Evolutionary conservation across 2,329 filamentous ascomycete genomes (phyloP).

Genomic region (Sclerotiophoma versabilis): DNA sequence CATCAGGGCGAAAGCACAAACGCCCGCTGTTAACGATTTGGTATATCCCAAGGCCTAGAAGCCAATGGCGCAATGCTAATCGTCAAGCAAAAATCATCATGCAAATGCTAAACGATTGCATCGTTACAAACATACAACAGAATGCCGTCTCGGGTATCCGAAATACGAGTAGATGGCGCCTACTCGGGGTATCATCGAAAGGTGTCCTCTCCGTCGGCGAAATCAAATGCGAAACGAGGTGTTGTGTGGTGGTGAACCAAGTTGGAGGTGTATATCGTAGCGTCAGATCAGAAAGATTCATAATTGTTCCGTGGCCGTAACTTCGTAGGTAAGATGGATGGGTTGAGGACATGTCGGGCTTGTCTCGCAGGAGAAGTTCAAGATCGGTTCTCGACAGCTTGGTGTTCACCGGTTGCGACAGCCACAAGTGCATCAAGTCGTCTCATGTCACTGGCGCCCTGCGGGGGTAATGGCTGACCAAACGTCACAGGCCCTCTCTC

Average conservation of each 20-base stretch:
- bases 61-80: constrained; percentile 18
- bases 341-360: not conserved
- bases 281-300: constrained; percentile 29
- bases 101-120: constrained; percentile 21
- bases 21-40: constrained; percentile 37
- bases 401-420: constrained; percentile 66
- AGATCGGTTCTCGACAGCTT: constrained; percentile 42
- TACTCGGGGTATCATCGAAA: constrained; percentile 45
- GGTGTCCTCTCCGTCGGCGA: constrained; percentile 33
- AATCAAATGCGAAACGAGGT: constrained; percentile 21
- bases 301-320: constrained; percentile 30
- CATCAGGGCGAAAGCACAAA: constrained; percentile 10
- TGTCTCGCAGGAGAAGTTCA: not conserved
- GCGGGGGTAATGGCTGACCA: constrained; percentile 45
- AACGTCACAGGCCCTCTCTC: constrained; percentile 39
- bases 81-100: constrained; percentile 18
- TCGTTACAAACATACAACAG: constrained; percentile 17
- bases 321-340: constrained; percentile 24
- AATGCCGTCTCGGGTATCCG: constrained; percentile 22
- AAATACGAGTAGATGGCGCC: constrained; percentile 29
- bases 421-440: constrained; percentile 70
- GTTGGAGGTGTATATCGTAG: constrained; percentile 23
- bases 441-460: constrained; percentile 58
- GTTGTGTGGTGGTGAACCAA: constrained; percentile 24
- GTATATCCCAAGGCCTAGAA: constrained; percentile 32